Percentiles rank a stretch among this genome's conserved stretches.
Evolutionary conservation across 2,329 filamentous ascomycete genomes (phyloP).

Genomic region (Fusarium sp.): DNA sequence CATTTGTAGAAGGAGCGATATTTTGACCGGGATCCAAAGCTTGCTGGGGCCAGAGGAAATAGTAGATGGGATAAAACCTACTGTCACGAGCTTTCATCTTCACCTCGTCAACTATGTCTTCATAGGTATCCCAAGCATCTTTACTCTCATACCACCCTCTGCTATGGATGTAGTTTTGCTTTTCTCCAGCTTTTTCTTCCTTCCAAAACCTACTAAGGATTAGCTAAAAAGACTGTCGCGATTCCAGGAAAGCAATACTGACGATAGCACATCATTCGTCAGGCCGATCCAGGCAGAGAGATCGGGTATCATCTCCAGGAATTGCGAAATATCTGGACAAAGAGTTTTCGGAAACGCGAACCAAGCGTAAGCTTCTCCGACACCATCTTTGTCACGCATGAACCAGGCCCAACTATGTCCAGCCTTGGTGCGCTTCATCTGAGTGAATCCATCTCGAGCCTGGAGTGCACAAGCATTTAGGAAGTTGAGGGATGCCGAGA

Average conservation of each 20-base stretch:
- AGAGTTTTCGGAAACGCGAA: conserved; percentile 9
- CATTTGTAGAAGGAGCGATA: no score
- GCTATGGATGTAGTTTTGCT: conserved; percentile 21
- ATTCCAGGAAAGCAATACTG: background rate
- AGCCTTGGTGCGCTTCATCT: background rate
- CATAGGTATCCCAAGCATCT: background rate
- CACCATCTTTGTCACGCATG: conserved; percentile 22
- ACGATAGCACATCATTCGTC: conserved; percentile 18
- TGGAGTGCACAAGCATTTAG: conserved; percentile 14
- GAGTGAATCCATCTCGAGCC: background rate
- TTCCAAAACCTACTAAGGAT: background rate
- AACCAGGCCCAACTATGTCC: conserved; percentile 25
- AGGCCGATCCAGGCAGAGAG: conserved; percentile 8
- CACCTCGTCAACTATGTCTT: background rate
- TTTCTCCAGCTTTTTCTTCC: conserved; percentile 9
- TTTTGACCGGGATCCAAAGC: no score
- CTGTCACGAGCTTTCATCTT: background rate
- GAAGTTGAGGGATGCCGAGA: conserved; percentile 13
- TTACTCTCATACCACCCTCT: conserved; percentile 18
- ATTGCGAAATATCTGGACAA: conserved; percentile 8
- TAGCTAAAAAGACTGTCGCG: fast-evolving
- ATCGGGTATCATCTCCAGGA: conserved; percentile 19
- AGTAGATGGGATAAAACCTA: no score
- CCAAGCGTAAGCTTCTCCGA: conserved; percentile 18
- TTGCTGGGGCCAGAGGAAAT: no score